Evolutionary conservation across 805 yeast species (phyloP), one percentile per base, ranked within the genome.

Genomic region (Saccharomycopsis sp.): DNA sequence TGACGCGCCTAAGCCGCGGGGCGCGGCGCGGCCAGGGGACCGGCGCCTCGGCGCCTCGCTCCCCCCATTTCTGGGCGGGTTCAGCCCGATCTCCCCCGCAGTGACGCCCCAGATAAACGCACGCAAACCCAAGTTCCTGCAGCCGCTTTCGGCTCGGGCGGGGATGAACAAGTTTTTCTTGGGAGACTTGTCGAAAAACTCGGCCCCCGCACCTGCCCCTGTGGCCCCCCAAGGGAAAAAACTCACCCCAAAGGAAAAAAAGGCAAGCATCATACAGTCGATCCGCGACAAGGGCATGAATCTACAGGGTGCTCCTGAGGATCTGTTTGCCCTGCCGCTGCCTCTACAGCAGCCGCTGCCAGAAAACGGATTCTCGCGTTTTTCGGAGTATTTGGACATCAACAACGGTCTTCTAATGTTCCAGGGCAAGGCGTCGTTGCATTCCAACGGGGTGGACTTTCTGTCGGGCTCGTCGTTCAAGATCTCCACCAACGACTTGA

Each of bases 381-480:
- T 88, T 69, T 82, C 95, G 23, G 87, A 89, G 66, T 92, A 89
- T 68, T 81, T 94, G 53, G 98, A 94, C 71, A 85, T 92, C 64
- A 89, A 90, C 67, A 87, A 96, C 0, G 99, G 99, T 2, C 83
- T 91, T 2, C 79, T 94, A 58, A 91, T 89, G 66, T 94, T 94
- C 70, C 86, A 91, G 0, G 98, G 97, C 15, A 94, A 94, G 69
- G 89, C 97, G 2, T 89, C 97, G 1, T 73, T 94, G 53, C 94
- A 91, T 65, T 86, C 97, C 0, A 83, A 88, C 63, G 99, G 99
- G 52, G 85, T 94, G 53, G 94, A 91, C 69, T 94, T 94, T 66
- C 80, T 89, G 41, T 83, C 88, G 53, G 99, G 99, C 1, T 81
- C 91, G 1, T 84, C 91, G 52, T 91, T 94, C 72, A 77, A 87